Evolutionary conservation across 495 filamentous ascomycete genomes (phyloP), one percentile per base, ranked within the genome.

Genomic region (Bombardia bombarda): DNA sequence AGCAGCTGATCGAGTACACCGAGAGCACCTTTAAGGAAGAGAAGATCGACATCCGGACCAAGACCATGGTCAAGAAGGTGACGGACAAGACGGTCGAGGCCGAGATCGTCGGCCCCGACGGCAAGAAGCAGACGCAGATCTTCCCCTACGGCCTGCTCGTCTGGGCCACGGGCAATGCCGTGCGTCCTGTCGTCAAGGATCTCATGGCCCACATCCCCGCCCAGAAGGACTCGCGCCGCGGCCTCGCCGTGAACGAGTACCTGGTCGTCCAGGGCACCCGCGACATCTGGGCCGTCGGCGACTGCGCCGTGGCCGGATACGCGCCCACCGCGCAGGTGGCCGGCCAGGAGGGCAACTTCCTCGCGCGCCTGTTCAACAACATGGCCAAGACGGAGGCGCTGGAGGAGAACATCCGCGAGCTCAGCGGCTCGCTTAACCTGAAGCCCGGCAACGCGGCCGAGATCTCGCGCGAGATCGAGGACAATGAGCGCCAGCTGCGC

Each of bases 21-120:
- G 93, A 97, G 69, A 87, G 86, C 62, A 94, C 90, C 42, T 95
- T 99, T 77, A 92, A 93, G 68, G 93, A 97, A 73, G 90, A 97
- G 69, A 86, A 86, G 53, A 99, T 99, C 59, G 79, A 83, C 44
- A 90, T 99, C 69, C 83, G 81, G 62, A 93, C 92, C 46, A 99
- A 99, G 79, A 99, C 92, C 37, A 90, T 94, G 83, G 92, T 99
- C 59, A 97, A 96, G 73, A 87, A 84, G 46, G 92, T 99, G 41
- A 94, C 87, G 19, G 87, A 94, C 57, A 95, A 86, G 71, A 82
- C 80, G 61, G 93, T 99, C 57, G 85, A 95, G 68, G 92, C 89
- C 50, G 87, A 95, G 67, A 75, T 82, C 31, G 83, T 79, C 48
- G 78, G 80, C 32, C 84, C 90, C n/a, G 85, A 93, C 51, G 93